Evolutionary conservation across 1,139 yeast species (phyloP).

Genomic region (Zygoascus sp.): DNA sequence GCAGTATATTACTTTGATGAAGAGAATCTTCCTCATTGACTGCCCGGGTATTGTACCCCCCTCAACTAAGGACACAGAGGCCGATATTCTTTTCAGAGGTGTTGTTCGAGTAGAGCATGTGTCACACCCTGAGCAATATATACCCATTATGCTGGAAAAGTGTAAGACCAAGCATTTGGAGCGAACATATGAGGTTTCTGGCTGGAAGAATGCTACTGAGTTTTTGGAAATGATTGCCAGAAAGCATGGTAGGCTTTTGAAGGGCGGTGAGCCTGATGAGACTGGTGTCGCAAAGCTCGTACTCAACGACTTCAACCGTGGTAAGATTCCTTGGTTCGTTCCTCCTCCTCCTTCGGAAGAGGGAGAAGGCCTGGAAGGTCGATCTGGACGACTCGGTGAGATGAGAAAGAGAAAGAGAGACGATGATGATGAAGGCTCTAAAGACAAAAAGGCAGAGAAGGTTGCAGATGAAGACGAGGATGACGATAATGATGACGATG

Average conservation of each 20-base stretch:
- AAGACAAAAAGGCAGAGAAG: constrained; percentile 13
- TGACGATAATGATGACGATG: constrained; percentile 17
- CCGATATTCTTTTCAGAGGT: constrained; percentile 94
- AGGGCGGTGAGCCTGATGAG: constrained; percentile 98
- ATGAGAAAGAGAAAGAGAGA: constrained; percentile 23
- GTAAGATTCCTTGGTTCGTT: constrained; percentile 97
- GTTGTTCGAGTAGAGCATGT: constrained; percentile 98
- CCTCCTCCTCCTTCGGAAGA: constrained; percentile 68
- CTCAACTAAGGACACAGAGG: constrained; percentile 76
- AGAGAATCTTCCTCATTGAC: constrained; percentile 88
- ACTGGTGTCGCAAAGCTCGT: constrained; percentile 87
- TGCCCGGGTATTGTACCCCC: constrained; percentile 99
- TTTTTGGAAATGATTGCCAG: constrained; percentile 88
- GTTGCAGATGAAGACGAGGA: constrained; percentile 21
- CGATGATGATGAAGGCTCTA: constrained; percentile 24
- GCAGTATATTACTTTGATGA: constrained; percentile 98
- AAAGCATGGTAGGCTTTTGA: constrained; percentile 84
- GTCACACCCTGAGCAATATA: constrained; percentile 90
- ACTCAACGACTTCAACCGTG: constrained; percentile 91
- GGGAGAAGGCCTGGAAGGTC: constrained; percentile 20
- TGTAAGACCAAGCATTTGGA: constrained; percentile 90
- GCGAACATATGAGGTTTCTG: constrained; percentile 89
- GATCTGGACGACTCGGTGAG: constrained; percentile 28
- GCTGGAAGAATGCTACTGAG: constrained; percentile 83
- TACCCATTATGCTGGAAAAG: constrained; percentile 78